Conservation (phyloP, 2,329 filamentous ascomycete species). For the Lachnellula hyalina region DNA sequence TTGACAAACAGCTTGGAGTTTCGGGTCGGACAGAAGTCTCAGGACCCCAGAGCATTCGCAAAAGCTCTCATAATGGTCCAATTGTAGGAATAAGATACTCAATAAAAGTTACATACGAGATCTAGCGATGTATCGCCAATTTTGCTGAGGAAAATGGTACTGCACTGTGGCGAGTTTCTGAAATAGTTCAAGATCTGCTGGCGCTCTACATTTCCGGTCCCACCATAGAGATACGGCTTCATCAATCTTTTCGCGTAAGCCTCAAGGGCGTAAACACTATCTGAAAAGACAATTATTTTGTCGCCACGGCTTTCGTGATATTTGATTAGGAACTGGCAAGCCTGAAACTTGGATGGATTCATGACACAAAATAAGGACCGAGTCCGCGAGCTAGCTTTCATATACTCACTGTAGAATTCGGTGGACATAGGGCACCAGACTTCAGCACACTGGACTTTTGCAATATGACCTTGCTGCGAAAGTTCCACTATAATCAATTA, state of each 20-base stretch:
- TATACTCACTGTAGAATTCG: slow-evolving; percentile 94
- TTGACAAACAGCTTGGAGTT: too few relatives aligned
- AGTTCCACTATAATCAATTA: too few relatives aligned
- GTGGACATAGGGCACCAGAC: slow-evolving; percentile 99
- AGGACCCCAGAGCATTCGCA: too few relatives aligned
- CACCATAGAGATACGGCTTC: slow-evolving; percentile 89
- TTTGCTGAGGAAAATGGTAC: slow-evolving; percentile 93
- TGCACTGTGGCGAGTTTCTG: slow-evolving; percentile 82
- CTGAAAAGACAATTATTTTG: slow-evolving; percentile 97
- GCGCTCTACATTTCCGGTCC: slow-evolving; percentile 79
- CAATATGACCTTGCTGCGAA: slow-evolving; percentile 93
- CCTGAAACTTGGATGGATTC: slow-evolving; percentile 96
- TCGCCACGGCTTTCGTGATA: slow-evolving; percentile 93
- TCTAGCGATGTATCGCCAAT: slow-evolving; percentile 98
- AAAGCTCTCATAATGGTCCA: too few relatives aligned
- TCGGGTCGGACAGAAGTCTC: too few relatives aligned
- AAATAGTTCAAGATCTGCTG: slow-evolving; percentile 89
- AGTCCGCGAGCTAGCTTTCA: slow-evolving; percentile 64
- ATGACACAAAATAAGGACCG: slow-evolving; percentile 79
- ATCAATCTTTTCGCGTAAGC: slow-evolving; percentile 77
- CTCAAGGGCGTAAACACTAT: slow-evolving; percentile 90
- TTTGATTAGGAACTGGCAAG: slow-evolving; percentile 96
- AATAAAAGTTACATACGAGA: too few relatives aligned
- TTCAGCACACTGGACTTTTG: slow-evolving; percentile 93
- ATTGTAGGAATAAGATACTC: too few relatives aligned